Percentiles rank a stretch among this genome's conserved stretches.
phyloP scores from a whole-genome alignment of 108 stramenopile species.

The Schizochytrium sp. region DNA sequence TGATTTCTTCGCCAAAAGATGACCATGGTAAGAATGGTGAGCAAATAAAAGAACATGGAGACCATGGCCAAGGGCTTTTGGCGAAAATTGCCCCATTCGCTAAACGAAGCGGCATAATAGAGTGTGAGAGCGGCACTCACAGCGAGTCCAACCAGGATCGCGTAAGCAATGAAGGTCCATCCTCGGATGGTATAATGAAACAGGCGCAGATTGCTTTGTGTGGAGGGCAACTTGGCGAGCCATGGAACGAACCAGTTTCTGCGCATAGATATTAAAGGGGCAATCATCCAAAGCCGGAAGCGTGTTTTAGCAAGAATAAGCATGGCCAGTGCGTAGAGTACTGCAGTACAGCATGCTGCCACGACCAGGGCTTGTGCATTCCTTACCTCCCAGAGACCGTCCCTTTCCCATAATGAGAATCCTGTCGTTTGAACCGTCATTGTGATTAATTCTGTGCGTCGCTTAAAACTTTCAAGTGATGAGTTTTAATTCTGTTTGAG shows the following conservation, averaged over 20 bases:
- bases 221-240: neutral
- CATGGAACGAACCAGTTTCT: conserved; percentile 29
- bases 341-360: neutral
- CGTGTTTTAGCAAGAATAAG: neutral
- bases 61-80: conserved; percentile 32
- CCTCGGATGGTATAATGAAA: neutral
- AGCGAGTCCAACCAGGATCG: neutral
- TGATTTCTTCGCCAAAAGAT: conserved; percentile 26
- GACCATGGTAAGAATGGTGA: neutral
- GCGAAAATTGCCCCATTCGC: conserved; percentile 38
- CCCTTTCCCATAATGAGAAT: neutral
- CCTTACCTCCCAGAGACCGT: neutral
- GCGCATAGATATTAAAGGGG: neutral
- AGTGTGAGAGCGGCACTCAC: neutral
- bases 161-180: neutral
- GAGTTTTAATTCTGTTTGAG: neutral
- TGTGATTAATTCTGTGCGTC: neutral
- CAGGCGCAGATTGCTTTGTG: neutral
- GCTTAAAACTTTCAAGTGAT: neutral
- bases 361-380: neutral
- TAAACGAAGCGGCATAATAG: neutral
- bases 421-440: neutral
- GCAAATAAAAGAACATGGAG: neutral
- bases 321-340: neutral
- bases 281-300: neutral